Evolutionary conservation across 306 rosid species (phyloP).

Genomic region (Malus sylvestris): DNA sequence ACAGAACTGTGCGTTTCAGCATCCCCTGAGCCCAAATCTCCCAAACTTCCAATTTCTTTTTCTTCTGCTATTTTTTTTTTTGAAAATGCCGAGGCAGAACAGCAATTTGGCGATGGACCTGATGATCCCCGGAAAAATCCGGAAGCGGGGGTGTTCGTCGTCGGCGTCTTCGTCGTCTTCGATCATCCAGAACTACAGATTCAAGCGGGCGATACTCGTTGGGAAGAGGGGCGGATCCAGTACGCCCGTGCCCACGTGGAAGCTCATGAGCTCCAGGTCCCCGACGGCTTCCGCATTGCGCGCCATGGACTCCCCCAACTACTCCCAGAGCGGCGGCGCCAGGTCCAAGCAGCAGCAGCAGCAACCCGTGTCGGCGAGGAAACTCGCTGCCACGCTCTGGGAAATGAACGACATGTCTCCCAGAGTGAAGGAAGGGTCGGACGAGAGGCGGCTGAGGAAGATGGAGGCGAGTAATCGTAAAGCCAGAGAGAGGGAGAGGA

Average conservation of each 20-base stretch:
- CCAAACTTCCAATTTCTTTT: background rate
- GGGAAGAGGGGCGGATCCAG: constrained; percentile 82
- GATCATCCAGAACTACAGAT: constrained; percentile 70
- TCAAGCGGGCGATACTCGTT: constrained; percentile 79
- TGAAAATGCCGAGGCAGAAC: constrained; percentile 57
- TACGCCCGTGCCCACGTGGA: constrained; percentile 93
- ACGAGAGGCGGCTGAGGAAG: constrained; percentile 48
- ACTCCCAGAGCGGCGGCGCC: constrained; percentile 28
- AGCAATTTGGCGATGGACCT: constrained; percentile 37
- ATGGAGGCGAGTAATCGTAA: constrained; percentile 31
- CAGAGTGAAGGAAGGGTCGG: constrained; percentile 40
- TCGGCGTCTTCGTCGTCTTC: constrained; percentile 91
- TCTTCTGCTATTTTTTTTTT: background rate
- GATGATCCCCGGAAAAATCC: constrained; percentile 77
- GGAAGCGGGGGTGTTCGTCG: constrained; percentile 94
- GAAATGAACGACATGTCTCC: constrained; percentile 98
- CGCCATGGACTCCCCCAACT: constrained; percentile 51
- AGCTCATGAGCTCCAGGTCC: constrained; percentile 62
- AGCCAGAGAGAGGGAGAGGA: constrained; percentile 66
- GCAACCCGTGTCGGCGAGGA: constrained; percentile 88
- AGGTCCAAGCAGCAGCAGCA: constrained; percentile 32
- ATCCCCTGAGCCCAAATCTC: background rate
- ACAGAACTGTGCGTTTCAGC: background rate
- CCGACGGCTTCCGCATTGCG: constrained; percentile 55
- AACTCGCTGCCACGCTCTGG: constrained; percentile 97